Evolutionary conservation across 164 flowering plant genomes (phyloP).

Genomic region (Kingdonia uniflora): DNA sequence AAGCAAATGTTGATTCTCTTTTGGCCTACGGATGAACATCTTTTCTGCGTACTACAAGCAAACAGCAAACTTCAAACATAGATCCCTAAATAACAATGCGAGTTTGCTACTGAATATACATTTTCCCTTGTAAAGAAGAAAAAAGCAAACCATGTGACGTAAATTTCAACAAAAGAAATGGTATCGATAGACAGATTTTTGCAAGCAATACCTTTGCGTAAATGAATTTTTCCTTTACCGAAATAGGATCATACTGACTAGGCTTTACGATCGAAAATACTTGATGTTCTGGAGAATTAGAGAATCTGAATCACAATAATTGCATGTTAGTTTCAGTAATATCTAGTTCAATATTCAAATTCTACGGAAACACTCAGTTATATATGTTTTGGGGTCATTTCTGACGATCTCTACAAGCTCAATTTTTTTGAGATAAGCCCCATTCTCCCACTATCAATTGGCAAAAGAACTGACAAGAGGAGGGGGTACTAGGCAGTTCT

Average conservation of each 20-base stretch:
- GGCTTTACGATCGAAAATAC: conserved; percentile 44
- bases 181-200: not conserved
- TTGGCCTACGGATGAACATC: conserved; percentile 45
- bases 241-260: conserved; percentile 46
- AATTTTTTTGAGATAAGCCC: too few relatives aligned
- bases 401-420: too few relatives aligned
- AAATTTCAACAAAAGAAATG: not conserved
- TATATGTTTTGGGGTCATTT: too few relatives aligned
- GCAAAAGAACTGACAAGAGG: too few relatives aligned
- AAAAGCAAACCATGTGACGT: too few relatives aligned
- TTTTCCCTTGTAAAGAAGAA: too few relatives aligned
- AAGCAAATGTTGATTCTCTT: conserved; percentile 27
- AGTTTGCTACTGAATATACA: too few relatives aligned
- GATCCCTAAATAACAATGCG: conserved; percentile 1
- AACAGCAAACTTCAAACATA: conserved; percentile 9
- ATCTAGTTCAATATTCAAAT: too few relatives aligned
- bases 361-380: too few relatives aligned
- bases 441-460: too few relatives aligned
- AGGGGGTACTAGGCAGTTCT: too few relatives aligned
- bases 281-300: conserved; percentile 34
- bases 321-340: too few relatives aligned
- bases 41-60: conserved; percentile 69
- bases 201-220: conserved; percentile 63
- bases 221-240: conserved; percentile 74
- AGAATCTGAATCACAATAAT: conserved; percentile 43